Percentiles rank a stretch among this genome's conserved stretches.
These are phyloP conservation scores for Trametes cubensis DNA, from an alignment of 768 basidiomycete genomes.

Conservation along the genomic window DNA sequence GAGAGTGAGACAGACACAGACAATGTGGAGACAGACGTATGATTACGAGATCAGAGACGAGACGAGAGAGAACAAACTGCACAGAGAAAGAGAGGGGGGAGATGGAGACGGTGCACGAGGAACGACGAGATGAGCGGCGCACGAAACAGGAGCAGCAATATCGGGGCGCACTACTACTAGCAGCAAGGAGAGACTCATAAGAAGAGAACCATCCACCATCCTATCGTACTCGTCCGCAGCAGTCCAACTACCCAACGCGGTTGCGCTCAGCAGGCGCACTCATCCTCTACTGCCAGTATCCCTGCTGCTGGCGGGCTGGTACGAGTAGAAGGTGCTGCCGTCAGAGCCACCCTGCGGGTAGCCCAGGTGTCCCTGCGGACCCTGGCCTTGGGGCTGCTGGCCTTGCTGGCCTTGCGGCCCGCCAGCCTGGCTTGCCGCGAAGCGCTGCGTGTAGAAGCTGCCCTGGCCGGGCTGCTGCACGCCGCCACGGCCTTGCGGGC, in stretches of 20 bases:
- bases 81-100: conserved; percentile 1
- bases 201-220: conserved; percentile 5
- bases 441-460: conserved; percentile 49
- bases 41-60: conserved; percentile 1
- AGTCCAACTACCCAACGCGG: background rate
- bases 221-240: conserved; percentile 2
- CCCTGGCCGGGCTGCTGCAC: conserved; percentile 48
- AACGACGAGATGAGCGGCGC: background rate
- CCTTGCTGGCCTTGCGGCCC: conserved; percentile 53
- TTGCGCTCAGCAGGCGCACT: background rate
- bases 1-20: conserved; percentile 23
- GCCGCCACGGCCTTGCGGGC: conserved; percentile 45
- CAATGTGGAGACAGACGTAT: conserved; percentile 17
- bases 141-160: conserved; percentile 3
- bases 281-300: conserved; percentile 48
- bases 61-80: conserved; percentile 11
- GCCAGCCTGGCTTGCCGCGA: conserved; percentile 44
- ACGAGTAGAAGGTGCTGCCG: conserved; percentile 65
- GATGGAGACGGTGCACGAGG: background rate
- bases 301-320: conserved; percentile 73
- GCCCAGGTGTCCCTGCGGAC: conserved; percentile 58
- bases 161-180: background rate
- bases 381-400: conserved; percentile 41
- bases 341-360: conserved; percentile 69
- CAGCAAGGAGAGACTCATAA: background rate